Percentiles rank a stretch among this genome's conserved stretches.
Conservation (phyloP, 2,329 filamentous ascomycete genomes). For the Verruconis gallopava region DNA sequence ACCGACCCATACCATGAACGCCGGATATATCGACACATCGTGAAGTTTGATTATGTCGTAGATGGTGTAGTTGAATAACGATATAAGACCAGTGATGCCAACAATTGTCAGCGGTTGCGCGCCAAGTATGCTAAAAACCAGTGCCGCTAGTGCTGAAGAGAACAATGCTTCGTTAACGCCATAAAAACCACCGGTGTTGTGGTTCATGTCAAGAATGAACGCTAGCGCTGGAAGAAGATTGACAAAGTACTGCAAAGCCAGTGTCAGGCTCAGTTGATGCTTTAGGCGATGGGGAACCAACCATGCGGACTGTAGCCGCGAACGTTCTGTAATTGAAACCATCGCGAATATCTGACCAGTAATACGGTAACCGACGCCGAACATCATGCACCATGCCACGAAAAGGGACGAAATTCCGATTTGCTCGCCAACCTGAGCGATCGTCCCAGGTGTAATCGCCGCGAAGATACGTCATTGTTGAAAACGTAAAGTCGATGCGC, state of each 20-base stretch:
- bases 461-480: neutral
- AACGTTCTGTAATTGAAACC: constrained; percentile 42
- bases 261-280: neutral
- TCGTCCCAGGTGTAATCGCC: constrained; percentile 8
- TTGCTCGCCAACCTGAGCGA: constrained; percentile 25
- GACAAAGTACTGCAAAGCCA: constrained; percentile 36
- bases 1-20: constrained; percentile 53
- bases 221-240: constrained; percentile 73
- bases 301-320: constrained; percentile 41
- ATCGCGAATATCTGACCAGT: constrained; percentile 43
- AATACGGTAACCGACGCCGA: constrained; percentile 39
- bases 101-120: constrained; percentile 84
- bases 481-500: too few relatives aligned
- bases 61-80: constrained; percentile 88
- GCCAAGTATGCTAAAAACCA: constrained; percentile 68
- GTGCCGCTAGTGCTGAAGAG: constrained; percentile 66
- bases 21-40: constrained; percentile 53
- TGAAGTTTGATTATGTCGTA: constrained; percentile 75
- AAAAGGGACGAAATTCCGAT: constrained; percentile 31
- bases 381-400: constrained; percentile 44
- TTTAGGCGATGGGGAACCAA: neutral
- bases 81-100: constrained; percentile 81
- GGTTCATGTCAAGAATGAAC: constrained; percentile 77
- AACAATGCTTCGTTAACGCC: constrained; percentile 88
- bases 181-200: constrained; percentile 49